Evolutionary conservation across 139 green algal species (phyloP), one percentile per base, ranked within the genome.

Genomic region (Chlorella sp.): DNA sequence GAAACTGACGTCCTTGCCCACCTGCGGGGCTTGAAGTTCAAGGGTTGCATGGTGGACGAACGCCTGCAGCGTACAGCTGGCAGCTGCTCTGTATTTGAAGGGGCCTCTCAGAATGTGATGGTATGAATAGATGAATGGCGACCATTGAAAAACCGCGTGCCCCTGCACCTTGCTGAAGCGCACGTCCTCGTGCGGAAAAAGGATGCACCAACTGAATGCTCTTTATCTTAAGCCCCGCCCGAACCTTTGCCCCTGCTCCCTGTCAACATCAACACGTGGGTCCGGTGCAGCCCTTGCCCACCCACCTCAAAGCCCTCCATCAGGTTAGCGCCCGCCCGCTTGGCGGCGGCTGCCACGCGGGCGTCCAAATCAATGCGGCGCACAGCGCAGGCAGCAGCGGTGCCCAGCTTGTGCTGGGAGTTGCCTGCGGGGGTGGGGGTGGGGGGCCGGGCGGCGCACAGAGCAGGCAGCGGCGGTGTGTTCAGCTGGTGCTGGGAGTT

Each of bases 311-410:
- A 98, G 73, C 91, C 93, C 92, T 99, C 96, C 81, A 94, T 96
- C 1, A 98, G 93, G 60, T 97, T 91, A 32, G 96, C 97, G n/a
- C 97, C 97, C 2, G 91, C 89, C 57, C 89, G 80, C 28, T 69
- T 68, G 37, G 96, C 95, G 14, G 91, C 90, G 84, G 93, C 77
- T 2, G 94, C 94, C n/a, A 95, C 92, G 15, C 89, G 82, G 48
- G 88, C 89, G 89, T 99, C 97, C 88, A 99, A 90, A 92, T 98
- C 93, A 85, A 97, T 97, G 86, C 97, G 95, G 92, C 97, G 97
- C 11, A 98, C 94, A 11, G 96, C 96, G 89, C 94, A 96, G 78
- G 95, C 96, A 0, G 96, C 96, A 32, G 96, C 96, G 81, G 94
- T 83, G n/a, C 96, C 96, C 39, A 98, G 92, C 92, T 97, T 93